phyloP scores from a whole-genome alignment of 768 basidiomycete species.

The Rhizopogon vulgaris region DNA sequence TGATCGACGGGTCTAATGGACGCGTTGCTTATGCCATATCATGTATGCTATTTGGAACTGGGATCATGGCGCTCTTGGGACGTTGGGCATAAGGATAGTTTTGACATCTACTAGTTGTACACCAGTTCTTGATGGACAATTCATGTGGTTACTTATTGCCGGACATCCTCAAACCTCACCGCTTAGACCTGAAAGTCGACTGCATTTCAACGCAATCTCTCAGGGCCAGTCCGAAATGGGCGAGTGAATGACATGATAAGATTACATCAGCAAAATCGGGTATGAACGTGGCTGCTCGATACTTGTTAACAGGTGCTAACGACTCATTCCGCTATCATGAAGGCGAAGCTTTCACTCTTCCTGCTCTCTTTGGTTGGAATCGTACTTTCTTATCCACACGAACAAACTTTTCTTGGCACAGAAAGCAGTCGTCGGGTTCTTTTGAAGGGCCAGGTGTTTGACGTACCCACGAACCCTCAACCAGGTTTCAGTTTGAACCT shows the following conservation, averaged over 20 bases:
- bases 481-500: slow-evolving; percentile 68
- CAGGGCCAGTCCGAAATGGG: too few relatives aligned
- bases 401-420: neutral
- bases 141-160: too few relatives aligned
- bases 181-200: too few relatives aligned
- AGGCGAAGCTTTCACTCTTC: neutral
- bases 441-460: slow-evolving; percentile 21
- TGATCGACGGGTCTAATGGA: slow-evolving; percentile 62
- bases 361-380: neutral
- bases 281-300: too few relatives aligned
- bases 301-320: too few relatives aligned
- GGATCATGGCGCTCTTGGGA: slow-evolving; percentile 87
- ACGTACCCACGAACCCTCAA: slow-evolving; percentile 11
- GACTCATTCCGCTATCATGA: neutral
- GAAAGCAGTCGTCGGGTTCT: slow-evolving; percentile 14
- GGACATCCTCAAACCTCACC: too few relatives aligned
- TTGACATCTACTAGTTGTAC: neutral
- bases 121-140: neutral
- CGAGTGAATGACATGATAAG: too few relatives aligned
- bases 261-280: too few relatives aligned
- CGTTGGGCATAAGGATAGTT: slow-evolving; percentile 65
- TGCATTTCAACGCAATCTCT: too few relatives aligned
- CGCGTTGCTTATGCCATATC: slow-evolving; percentile 67
- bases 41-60: slow-evolving; percentile 81
- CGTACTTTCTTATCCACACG: neutral